A percentile compares a stretch with the other conserved stretches of the same genome.
Conservation (phyloP, 2,329 filamentous ascomycete species). For the Fusarium sp. region DNA sequence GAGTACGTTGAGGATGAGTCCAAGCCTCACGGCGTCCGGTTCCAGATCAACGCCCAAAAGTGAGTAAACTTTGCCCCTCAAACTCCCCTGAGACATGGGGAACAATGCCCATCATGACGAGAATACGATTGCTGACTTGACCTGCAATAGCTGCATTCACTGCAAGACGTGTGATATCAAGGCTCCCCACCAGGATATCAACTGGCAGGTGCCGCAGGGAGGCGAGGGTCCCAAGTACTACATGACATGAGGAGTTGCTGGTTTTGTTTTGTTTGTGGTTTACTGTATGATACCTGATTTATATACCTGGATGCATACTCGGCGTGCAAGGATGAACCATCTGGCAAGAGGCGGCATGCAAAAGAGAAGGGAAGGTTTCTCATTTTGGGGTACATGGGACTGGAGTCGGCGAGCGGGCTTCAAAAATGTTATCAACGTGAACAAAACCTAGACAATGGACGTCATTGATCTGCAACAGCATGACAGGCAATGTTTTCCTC, state of each 20-base stretch:
- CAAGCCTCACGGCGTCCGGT: conserved; percentile 90
- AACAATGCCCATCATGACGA: neutral
- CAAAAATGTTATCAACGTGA: conserved; percentile 22
- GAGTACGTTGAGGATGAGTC: conserved; percentile 95
- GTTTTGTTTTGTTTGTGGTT: conserved; percentile 25
- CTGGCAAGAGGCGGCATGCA: conserved; percentile 13
- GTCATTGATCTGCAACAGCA: conserved; percentile 2
- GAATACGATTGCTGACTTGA: conserved; percentile 25
- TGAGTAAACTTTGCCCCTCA: conserved; percentile 67
- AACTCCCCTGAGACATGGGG: neutral
- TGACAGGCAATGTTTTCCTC: neutral
- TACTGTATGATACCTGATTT: conserved; percentile 49
- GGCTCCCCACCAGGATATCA: conserved; percentile 96
- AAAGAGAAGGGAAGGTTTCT: conserved; percentile 30
- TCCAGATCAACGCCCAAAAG: conserved; percentile 99
- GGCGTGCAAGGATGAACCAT: conserved; percentile 36
- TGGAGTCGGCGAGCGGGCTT: conserved; percentile 36
- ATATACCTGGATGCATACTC: conserved; percentile 44
- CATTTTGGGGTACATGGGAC: conserved; percentile 30
- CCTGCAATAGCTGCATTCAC: conserved; percentile 85
- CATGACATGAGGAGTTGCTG: conserved; percentile 66
- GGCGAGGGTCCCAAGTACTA: conserved; percentile 84
- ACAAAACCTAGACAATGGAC: conserved; percentile 3
- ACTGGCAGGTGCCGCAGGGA: conserved; percentile 95
- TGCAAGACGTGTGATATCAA: conserved; percentile 99